A percentile compares a stretch with the other conserved stretches of the same genome.
phyloP scores from a whole-genome alignment of 495 filamentous ascomycete genomes.

The Pseudoneurospora amorphoporcata region DNA sequence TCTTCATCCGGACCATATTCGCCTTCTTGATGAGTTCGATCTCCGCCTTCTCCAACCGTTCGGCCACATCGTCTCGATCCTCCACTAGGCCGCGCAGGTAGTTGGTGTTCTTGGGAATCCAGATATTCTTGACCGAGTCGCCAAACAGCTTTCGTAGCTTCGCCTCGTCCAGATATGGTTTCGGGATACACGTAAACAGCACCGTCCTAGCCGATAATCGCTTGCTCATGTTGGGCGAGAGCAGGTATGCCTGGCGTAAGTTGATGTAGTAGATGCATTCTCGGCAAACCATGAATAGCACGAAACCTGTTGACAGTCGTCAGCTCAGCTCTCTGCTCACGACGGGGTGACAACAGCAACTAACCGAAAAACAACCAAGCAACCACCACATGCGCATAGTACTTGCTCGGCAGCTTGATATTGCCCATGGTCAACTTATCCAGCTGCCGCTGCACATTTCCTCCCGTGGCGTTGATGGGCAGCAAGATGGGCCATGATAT shows the following conservation, averaged over 20 bases:
- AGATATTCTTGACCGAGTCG: constrained; percentile 47
- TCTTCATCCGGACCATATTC: constrained; percentile 43
- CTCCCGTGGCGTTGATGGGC: constrained; percentile 66
- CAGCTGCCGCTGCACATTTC: constrained; percentile 46
- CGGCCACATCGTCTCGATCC: constrained; percentile 47
- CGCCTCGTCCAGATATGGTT: constrained; percentile 44
- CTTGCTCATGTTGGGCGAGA: constrained; percentile 55
- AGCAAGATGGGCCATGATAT: constrained; percentile 72
- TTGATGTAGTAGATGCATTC: constrained; percentile 62
- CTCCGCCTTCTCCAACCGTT: constrained; percentile 56
- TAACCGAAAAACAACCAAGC: constrained; percentile 57
- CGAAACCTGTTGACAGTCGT: constrained; percentile 36
- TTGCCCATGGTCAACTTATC: constrained; percentile 61
- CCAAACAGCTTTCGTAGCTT: constrained; percentile 51
- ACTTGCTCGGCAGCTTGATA: constrained; percentile 37
- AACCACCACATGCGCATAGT: constrained; percentile 54
- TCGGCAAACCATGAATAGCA: constrained; percentile 54
- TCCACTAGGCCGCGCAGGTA: constrained; percentile 47
- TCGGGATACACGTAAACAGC: constrained; percentile 58
- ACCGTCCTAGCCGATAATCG: constrained; percentile 60
- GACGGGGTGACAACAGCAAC: constrained; percentile 6
- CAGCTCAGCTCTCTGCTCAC: neutral
- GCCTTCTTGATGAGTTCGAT: constrained; percentile 52
- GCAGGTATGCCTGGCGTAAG: constrained; percentile 58
- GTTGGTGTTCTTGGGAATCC: constrained; percentile 50